A percentile compares a stretch with the other conserved stretches of the same genome.
Conservation (phyloP, 1,139 yeast species). For the Pichia sp. region DNA sequence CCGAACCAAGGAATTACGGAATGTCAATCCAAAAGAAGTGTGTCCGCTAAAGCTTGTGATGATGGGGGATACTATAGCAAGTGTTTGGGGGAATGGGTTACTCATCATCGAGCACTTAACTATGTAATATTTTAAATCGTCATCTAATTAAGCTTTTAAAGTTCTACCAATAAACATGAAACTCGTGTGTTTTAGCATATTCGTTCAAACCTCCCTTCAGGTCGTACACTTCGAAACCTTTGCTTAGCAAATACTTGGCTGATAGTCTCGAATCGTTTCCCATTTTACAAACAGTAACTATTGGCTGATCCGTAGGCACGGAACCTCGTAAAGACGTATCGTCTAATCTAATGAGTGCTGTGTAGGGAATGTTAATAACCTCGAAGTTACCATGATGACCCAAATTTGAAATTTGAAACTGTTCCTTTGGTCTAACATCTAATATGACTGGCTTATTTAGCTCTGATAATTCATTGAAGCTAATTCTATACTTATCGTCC, state of each 20-base stretch:
- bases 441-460: slow-evolving; percentile 32
- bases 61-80: slow-evolving; percentile 31
- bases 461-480: slow-evolving; percentile 41
- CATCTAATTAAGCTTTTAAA: neutral
- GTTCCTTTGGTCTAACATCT: slow-evolving; percentile 85
- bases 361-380: slow-evolving; percentile 64
- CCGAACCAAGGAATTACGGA: slow-evolving; percentile 3
- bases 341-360: slow-evolving; percentile 39
- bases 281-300: slow-evolving; percentile 64
- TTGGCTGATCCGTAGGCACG: slow-evolving; percentile 21
- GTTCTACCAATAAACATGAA: slow-evolving; percentile 60
- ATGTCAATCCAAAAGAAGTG: slow-evolving; percentile 2
- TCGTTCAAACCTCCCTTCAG: slow-evolving; percentile 71
- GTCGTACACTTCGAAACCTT: slow-evolving; percentile 57
- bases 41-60: slow-evolving; percentile 11
- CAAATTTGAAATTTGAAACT: slow-evolving; percentile 54
- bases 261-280: slow-evolving; percentile 93
- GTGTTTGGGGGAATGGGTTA: slow-evolving; percentile 64
- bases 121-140: neutral
- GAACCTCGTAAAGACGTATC: slow-evolving; percentile 23
- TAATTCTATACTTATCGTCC: slow-evolving; percentile 43
- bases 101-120: slow-evolving; percentile 56
- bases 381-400: slow-evolving; percentile 36
- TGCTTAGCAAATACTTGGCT: slow-evolving; percentile 49
- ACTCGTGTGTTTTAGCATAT: slow-evolving; percentile 57